Conservation (phyloP, 2,329 filamentous ascomycete species). For the Periglandula ipomoeae region DNA sequence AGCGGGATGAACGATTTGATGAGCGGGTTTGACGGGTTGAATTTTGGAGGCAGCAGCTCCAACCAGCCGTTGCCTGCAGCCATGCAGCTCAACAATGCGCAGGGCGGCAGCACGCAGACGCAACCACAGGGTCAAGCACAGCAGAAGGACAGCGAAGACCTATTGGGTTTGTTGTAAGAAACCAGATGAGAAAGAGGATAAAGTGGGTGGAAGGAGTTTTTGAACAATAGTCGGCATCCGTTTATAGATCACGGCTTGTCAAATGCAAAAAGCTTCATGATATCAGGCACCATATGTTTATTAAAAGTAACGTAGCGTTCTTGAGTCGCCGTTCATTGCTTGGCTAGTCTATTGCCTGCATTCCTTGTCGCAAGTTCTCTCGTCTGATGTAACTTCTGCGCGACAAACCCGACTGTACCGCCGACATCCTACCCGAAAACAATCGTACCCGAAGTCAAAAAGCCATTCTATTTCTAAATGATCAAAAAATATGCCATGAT, state of each 20-base stretch:
- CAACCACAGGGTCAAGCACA: slow-evolving; percentile 25
- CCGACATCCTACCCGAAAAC: too few relatives aligned
- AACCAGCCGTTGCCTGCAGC: slow-evolving; percentile 56
- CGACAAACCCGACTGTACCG: too few relatives aligned
- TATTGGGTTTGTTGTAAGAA: slow-evolving; percentile 36
- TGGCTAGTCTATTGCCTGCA: too few relatives aligned
- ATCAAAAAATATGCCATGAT: neutral
- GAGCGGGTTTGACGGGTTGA: slow-evolving; percentile 77
- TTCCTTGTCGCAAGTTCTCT: too few relatives aligned
- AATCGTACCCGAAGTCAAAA: too few relatives aligned
- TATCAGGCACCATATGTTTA: neutral
- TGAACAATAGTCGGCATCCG: neutral
- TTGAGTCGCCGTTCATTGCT: too few relatives aligned
- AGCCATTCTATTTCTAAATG: neutral
- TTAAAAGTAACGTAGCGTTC: too few relatives aligned
- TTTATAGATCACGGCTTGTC: slow-evolving; percentile 1
- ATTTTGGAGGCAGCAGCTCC: slow-evolving; percentile 49
- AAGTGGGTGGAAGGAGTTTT: neutral
- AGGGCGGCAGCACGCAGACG: slow-evolving; percentile 17
- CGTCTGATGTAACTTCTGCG: too few relatives aligned
- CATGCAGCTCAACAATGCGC: slow-evolving; percentile 41
- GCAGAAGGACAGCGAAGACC: slow-evolving; percentile 53
- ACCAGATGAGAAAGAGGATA: neutral
- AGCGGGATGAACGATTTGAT: slow-evolving; percentile 79
- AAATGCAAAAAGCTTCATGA: neutral